Percentiles rank a stretch among this genome's conserved stretches.
phyloP scores from a whole-genome alignment of 345 rosid genomes.

The Bruguiera sexangula region DNA sequence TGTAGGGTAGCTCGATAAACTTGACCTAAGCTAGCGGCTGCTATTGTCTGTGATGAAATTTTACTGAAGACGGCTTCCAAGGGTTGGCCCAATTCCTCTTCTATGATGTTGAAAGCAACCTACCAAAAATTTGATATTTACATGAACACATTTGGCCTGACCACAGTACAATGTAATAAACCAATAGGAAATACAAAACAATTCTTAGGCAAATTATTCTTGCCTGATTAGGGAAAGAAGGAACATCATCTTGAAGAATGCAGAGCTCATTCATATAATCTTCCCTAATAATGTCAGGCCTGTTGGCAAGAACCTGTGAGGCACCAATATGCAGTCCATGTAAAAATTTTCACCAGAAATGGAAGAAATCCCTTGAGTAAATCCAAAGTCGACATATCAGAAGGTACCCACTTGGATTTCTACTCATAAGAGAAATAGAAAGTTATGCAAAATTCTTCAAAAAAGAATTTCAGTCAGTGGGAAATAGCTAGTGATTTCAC shows the following conservation, averaged over 20 bases:
- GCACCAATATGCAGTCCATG: constrained; percentile 5
- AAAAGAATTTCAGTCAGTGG: too few relatives aligned
- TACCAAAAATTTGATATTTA: constrained; percentile 32
- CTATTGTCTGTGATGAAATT: constrained; percentile 79
- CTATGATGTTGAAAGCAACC: constrained; percentile 90
- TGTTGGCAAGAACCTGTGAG: constrained; percentile 79
- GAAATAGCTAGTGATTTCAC: too few relatives aligned
- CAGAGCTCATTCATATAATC: constrained; percentile 98
- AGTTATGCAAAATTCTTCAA: too few relatives aligned
- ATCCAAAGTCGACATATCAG: too few relatives aligned
- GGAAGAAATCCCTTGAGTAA: too few relatives aligned
- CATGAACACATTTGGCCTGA: constrained; percentile 8
- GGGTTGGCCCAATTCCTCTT: constrained; percentile 88
- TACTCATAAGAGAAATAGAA: not conserved
- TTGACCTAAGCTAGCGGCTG: constrained; percentile 98
- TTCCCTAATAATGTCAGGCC: constrained; percentile 94
- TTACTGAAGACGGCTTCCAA: constrained; percentile 82
- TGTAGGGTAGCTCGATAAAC: constrained; percentile 94
- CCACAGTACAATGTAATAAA: not conserved
- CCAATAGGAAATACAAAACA: not conserved
- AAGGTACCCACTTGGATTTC: not conserved
- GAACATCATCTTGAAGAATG: constrained; percentile 96
- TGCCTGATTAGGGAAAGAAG: constrained; percentile 91
- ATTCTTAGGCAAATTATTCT: not conserved
- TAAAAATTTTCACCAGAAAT: not conserved